These are phyloP conservation scores for Cinnamomum micranthum DNA, from an alignment of 164 flowering plant genomes.

Conservation along the genomic window DNA sequence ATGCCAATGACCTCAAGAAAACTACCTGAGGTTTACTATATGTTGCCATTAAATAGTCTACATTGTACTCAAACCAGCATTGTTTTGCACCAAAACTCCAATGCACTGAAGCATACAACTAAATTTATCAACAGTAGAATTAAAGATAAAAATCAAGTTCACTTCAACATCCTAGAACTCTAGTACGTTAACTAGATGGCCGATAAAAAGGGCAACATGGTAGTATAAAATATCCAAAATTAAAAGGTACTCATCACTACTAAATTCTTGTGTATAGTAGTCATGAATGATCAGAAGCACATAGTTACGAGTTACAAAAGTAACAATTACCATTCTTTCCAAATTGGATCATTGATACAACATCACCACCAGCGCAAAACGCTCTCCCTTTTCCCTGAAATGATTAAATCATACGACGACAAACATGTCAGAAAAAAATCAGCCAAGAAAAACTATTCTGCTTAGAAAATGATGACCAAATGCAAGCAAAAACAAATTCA, in stretches of 20 bases:
- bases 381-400: constrained; percentile 68
- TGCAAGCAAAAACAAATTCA: background rate
- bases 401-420: background rate
- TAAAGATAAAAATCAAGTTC: background rate
- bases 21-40: constrained; percentile 35
- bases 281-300: too few relatives aligned
- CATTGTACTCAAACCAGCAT: constrained; percentile 20
- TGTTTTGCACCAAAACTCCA: constrained; percentile 29
- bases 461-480: background rate
- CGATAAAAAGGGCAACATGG: background rate
- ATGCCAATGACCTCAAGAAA: background rate
- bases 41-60: constrained; percentile 44
- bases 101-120: constrained; percentile 18
- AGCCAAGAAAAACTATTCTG: background rate
- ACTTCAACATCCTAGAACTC: background rate
- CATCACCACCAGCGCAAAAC: constrained; percentile 24
- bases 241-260: background rate
- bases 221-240: background rate
- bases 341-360: constrained; percentile 12
- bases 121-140: background rate
- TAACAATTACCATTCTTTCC: constrained; percentile 28
- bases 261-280: background rate
- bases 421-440: background rate
- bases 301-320: background rate
- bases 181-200: background rate